A percentile compares a stretch with the other conserved stretches of the same genome.
These are phyloP conservation scores for Mycosphaerella arachidis DNA, from an alignment of 2,329 filamentous ascomycete species.

Conservation along the genomic window DNA sequence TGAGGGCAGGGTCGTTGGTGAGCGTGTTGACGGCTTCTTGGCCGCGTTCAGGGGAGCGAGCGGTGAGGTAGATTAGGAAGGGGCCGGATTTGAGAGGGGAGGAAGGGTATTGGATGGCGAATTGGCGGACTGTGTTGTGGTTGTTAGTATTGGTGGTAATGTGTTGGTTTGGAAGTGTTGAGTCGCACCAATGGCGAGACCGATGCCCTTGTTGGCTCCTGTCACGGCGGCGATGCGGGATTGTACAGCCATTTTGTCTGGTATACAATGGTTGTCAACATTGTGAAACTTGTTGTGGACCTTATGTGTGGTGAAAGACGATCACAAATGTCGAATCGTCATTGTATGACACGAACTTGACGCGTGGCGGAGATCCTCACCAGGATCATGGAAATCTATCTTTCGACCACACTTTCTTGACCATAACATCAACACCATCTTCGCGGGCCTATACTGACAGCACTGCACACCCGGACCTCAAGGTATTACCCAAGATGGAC, in stretches of 20 bases:
- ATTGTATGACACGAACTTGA: background rate
- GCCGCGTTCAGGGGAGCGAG: constrained; percentile 46
- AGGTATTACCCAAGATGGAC: too few relatives aligned
- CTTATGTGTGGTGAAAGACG: background rate
- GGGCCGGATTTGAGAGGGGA: constrained; percentile 46
- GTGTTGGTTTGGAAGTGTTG: background rate
- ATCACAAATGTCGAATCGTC: background rate
- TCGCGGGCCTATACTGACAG: too few relatives aligned
- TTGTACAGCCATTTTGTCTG: constrained; percentile 24
- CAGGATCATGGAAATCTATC: background rate
- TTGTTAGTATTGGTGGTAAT: background rate
- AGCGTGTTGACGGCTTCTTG: constrained; percentile 45
- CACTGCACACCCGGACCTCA: too few relatives aligned
- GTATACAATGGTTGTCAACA: background rate
- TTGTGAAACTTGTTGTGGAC: background rate
- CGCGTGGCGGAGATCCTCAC: background rate
- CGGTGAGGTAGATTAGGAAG: constrained; percentile 52
- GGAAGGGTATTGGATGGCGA: constrained; percentile 51
- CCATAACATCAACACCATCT: too few relatives aligned
- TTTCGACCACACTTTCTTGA: too few relatives aligned
- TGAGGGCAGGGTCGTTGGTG: constrained; percentile 42
- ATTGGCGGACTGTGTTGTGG: constrained; percentile 42
- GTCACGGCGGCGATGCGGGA: constrained; percentile 50
- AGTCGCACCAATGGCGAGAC: constrained; percentile 43
- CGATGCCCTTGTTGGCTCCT: constrained; percentile 53